Percentiles rank a stretch among this genome's conserved stretches.
Evolutionary conservation across 208 protist species (phyloP).

Genomic region (Trypanosomatidae sp.): DNA sequence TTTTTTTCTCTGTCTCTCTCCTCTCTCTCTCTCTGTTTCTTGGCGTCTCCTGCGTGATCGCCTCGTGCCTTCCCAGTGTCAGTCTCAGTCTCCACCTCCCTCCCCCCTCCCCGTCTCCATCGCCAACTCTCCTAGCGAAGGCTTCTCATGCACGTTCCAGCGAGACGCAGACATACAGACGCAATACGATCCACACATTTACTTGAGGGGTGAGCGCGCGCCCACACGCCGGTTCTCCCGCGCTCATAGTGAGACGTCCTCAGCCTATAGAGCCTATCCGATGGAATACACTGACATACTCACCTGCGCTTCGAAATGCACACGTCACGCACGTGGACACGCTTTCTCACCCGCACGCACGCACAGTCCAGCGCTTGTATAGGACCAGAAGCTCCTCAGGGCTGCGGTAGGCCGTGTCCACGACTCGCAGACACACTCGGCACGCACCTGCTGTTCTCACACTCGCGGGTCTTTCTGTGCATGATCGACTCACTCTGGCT

Average conservation of each 20-base stretch:
- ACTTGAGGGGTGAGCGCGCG: background rate
- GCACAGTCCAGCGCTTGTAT: background rate
- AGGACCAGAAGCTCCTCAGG: background rate
- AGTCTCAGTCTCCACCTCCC: background rate
- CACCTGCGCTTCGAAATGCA: constrained; percentile 1
- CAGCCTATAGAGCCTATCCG: background rate
- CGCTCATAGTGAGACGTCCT: background rate
- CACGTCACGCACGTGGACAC: background rate
- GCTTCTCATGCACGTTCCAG: background rate
- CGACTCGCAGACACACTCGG: background rate
- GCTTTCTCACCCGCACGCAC: background rate
- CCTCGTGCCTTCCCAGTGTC: background rate
- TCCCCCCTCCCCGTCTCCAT: background rate
- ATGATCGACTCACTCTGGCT: background rate
- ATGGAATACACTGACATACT: constrained; percentile 2
- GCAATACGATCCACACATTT: background rate
- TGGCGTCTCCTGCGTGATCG: background rate
- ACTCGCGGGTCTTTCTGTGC: background rate
- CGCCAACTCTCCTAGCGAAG: background rate
- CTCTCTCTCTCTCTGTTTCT: constrained; percentile 14
- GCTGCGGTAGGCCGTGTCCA: background rate
- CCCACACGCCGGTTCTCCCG: background rate
- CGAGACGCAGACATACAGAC: background rate
- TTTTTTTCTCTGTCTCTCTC: background rate
- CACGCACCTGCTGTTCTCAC: background rate